Evolutionary conservation across 1,284 basidiomycete genomes (phyloP).

Genomic region (Irpex sp.): DNA sequence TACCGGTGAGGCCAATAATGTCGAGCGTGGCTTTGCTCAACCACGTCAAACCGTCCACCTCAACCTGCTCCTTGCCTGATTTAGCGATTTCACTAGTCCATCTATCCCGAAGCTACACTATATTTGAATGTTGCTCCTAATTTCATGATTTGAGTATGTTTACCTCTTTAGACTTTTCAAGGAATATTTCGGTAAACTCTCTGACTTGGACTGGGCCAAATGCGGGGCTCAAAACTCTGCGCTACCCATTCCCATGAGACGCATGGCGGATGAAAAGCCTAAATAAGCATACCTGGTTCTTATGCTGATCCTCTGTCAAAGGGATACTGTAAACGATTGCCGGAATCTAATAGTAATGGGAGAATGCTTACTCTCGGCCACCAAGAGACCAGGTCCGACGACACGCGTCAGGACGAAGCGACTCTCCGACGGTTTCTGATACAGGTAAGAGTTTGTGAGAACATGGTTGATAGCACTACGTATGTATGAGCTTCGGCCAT

Average conservation of each 20-base stretch:
- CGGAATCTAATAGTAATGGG: not conserved
- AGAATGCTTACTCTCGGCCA: slow-evolving; percentile 35
- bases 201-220: slow-evolving; percentile 31
- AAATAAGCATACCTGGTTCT: slow-evolving; percentile 37
- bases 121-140: not conserved
- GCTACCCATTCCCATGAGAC: slow-evolving; percentile 15
- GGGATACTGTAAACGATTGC: not conserved
- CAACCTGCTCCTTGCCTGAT: slow-evolving; percentile 8
- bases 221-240: slow-evolving; percentile 32
- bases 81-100: slow-evolving; percentile 18
- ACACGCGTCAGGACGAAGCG: slow-evolving; percentile 36
- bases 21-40: slow-evolving; percentile 45
- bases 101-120: slow-evolving; percentile 25
- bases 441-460: slow-evolving; percentile 41
- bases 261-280: not conserved
- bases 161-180: slow-evolving; percentile 29
- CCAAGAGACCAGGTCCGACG: slow-evolving; percentile 45
- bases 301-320: slow-evolving; percentile 36
- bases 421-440: slow-evolving; percentile 39
- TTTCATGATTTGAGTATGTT: not conserved
- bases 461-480: slow-evolving; percentile 46
- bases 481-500: not conserved
- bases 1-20: slow-evolving; percentile 47
- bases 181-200: slow-evolving; percentile 30
- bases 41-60: slow-evolving; percentile 38